Conservation (phyloP, 2,329 filamentous ascomycete species). For the Cladosporium phlei region DNA sequence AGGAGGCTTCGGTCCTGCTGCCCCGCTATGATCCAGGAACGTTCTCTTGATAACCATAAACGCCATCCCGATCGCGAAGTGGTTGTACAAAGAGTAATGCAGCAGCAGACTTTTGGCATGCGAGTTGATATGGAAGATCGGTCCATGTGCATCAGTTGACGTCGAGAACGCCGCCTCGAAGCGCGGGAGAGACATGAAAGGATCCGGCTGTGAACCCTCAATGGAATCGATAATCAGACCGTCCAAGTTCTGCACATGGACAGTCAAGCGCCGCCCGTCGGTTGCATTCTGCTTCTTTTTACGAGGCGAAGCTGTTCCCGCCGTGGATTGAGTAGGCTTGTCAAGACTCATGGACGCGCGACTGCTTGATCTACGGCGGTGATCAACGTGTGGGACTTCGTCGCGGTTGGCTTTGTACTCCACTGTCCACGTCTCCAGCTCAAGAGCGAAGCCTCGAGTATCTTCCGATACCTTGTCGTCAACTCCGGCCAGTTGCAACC, state of each 20-base stretch:
- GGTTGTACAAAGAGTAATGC: constrained; percentile 88
- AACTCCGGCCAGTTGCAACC: constrained; percentile 82
- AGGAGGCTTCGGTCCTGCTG: constrained; percentile 14
- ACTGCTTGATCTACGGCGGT: constrained; percentile 69
- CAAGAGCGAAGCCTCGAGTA: constrained; percentile 75
- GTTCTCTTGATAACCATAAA: constrained; percentile 60
- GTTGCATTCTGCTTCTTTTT: constrained; percentile 47
- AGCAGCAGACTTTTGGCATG: constrained; percentile 72
- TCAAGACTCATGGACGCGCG: constrained; percentile 50
- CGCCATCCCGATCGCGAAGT: constrained; percentile 84
- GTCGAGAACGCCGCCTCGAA: constrained; percentile 86
- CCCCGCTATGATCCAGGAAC: constrained; percentile 33
- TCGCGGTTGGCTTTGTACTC: constrained; percentile 79
- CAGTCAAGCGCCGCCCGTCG: constrained; percentile 75
- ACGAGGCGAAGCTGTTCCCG: constrained; percentile 36
- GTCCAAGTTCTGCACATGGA: constrained; percentile 80
- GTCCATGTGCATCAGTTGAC: constrained; percentile 77
- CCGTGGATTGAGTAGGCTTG: constrained; percentile 30
- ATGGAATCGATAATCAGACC: constrained; percentile 84
- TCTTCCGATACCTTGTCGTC: constrained; percentile 79
- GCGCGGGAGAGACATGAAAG: constrained; percentile 78
- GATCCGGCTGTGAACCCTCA: constrained; percentile 77
- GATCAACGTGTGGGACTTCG: constrained; percentile 39
- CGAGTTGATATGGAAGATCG: constrained; percentile 81
- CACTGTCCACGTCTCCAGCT: constrained; percentile 79